Conservation (phyloP, 208 protist genomes). For the Histomonas meleagridis region DNA sequence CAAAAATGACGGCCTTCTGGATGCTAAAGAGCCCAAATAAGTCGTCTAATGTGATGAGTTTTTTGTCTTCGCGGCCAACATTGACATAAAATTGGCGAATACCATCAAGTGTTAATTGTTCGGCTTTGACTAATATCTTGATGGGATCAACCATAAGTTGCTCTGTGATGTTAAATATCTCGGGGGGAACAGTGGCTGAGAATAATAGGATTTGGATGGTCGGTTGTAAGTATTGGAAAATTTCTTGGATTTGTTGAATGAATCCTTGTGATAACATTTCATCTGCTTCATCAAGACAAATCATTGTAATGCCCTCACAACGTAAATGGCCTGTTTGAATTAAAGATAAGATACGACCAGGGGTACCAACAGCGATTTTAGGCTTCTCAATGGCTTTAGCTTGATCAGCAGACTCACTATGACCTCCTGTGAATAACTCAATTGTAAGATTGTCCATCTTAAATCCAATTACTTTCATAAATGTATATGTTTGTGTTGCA, state of each 20-base stretch:
- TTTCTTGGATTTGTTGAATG: constrained; percentile 92
- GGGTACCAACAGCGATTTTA: constrained; percentile 72
- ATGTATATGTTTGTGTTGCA: constrained; percentile 79
- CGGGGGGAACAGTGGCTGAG: constrained; percentile 64
- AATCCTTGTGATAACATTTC: constrained; percentile 95
- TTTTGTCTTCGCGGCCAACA: constrained; percentile 81
- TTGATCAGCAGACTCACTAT: not conserved
- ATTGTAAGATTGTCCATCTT: not conserved
- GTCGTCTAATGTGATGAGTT: constrained; percentile 86
- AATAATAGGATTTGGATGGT: constrained; percentile 66
- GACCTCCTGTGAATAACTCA: not conserved
- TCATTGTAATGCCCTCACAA: constrained; percentile 67
- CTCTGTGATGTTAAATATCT: constrained; percentile 76
- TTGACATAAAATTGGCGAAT: constrained; percentile 98
- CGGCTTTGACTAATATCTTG: constrained; percentile 86
- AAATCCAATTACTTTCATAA: constrained; percentile 48
- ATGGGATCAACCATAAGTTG: constrained; percentile 79
- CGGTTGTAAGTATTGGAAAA: constrained; percentile 76
- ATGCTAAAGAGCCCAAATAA: constrained; percentile 71
- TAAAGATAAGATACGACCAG: constrained; percentile 67
- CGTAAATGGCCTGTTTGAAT: constrained; percentile 69
- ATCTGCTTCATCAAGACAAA: constrained; percentile 96
- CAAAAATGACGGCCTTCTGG: constrained; percentile 80
- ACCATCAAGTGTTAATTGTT: constrained; percentile 91
- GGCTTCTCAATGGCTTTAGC: not conserved